A percentile compares a stretch with the other conserved stretches of the same genome.
These are phyloP conservation scores for Leccinum angustisporum DNA, from an alignment of 1,284 basidiomycete species.

Conservation along the genomic window DNA sequence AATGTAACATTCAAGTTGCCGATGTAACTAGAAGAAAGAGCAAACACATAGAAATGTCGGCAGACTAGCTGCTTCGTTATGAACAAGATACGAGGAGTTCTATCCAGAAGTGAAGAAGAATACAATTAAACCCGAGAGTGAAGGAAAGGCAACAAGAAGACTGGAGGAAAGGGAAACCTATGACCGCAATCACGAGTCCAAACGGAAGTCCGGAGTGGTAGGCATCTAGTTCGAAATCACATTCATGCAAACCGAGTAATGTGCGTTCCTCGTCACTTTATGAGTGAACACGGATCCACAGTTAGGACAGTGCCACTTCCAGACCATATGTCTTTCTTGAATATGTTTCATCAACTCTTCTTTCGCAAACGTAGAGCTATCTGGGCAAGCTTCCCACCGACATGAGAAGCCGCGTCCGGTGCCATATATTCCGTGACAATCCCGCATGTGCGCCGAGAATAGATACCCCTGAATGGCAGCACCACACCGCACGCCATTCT, in stretches of 20 bases:
- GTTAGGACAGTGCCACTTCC: conserved; percentile 28
- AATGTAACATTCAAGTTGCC: neutral
- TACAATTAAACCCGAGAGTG: neutral
- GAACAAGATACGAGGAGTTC: conserved; percentile 1
- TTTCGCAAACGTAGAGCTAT: conserved; percentile 17
- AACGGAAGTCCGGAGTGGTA: neutral
- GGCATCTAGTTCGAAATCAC: conserved; percentile 1
- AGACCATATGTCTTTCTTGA: conserved; percentile 26
- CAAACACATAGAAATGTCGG: neutral
- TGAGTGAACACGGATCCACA: conserved; percentile 23
- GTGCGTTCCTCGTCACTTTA: conserved; percentile 21
- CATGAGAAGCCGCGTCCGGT: conserved; percentile 19
- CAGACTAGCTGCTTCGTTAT: conserved; percentile 13
- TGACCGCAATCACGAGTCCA: neutral
- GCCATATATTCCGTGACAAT: conserved; percentile 24
- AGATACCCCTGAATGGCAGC: conserved; percentile 18
- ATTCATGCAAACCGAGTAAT: conserved; percentile 14
- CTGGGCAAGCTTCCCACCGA: conserved; percentile 27
- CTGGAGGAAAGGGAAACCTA: neutral
- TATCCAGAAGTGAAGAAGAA: neutral
- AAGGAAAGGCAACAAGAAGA: neutral
- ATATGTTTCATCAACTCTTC: conserved; percentile 27
- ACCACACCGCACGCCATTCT: conserved; percentile 15
- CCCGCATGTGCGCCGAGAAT: conserved; percentile 21
- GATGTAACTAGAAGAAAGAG: neutral